A percentile compares a stretch with the other conserved stretches of the same genome.
Evolutionary conservation across 2,329 filamentous ascomycete genomes (phyloP).

Genomic region (Clonostachys sp.): DNA sequence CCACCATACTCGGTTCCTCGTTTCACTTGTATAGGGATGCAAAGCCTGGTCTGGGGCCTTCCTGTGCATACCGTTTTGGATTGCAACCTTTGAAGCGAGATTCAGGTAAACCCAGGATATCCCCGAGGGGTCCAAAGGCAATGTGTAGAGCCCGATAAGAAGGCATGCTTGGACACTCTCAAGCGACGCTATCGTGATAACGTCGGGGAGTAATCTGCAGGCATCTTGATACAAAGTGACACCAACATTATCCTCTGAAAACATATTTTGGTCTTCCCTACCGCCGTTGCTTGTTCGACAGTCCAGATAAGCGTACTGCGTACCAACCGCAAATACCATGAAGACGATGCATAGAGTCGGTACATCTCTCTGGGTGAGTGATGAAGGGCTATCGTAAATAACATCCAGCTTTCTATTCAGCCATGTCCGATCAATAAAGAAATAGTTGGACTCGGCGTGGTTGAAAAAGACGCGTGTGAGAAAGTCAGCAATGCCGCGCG

Average conservation of each 20-base stretch:
- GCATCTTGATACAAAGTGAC: constrained; percentile 53
- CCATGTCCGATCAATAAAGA: constrained; percentile 39
- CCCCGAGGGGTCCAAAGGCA: constrained; percentile 51
- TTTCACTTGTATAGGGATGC: constrained; percentile 42
- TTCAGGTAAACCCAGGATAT: constrained; percentile 53
- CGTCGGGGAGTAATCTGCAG: constrained; percentile 47
- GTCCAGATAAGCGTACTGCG: constrained; percentile 44
- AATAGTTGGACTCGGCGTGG: constrained; percentile 42
- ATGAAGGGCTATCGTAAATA: constrained; percentile 30
- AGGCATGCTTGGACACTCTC: constrained; percentile 55
- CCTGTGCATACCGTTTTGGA: constrained; percentile 57
- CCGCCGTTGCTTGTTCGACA: constrained; percentile 8
- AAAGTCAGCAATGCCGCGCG: constrained; percentile 40
- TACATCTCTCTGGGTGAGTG: constrained; percentile 31
- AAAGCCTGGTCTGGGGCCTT: constrained; percentile 40
- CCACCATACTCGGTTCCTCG: constrained; percentile 52
- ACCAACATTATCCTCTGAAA: constrained; percentile 48
- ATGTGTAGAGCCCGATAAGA: constrained; percentile 48
- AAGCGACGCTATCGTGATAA: constrained; percentile 50
- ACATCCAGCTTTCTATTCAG: constrained; percentile 30
- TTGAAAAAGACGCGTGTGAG: constrained; percentile 41
- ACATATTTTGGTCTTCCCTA: constrained; percentile 14
- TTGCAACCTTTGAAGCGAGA: constrained; percentile 49
- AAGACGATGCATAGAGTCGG: constrained; percentile 38
- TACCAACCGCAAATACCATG: constrained; percentile 42